Evolutionary conservation across 2,329 filamentous ascomycete genomes (phyloP).

Genomic region (Neofusicoccum umdonicola): DNA sequence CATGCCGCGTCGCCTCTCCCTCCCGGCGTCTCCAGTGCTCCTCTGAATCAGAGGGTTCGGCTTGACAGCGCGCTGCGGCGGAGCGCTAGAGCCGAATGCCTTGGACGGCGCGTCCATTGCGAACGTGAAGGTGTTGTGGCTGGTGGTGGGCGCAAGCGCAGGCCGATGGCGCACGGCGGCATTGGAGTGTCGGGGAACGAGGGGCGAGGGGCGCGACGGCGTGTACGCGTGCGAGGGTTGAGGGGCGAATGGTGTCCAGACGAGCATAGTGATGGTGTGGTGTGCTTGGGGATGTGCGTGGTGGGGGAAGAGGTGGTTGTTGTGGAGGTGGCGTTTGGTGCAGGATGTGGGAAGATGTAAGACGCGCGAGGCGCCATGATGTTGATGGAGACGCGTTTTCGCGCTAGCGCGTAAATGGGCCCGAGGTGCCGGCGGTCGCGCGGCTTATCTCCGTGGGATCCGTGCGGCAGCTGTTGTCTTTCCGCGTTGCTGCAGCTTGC

Average conservation of each 20-base stretch:
- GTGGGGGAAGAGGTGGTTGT: neutral
- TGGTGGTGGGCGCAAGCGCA: neutral
- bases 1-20: constrained; percentile 63
- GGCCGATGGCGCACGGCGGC: neutral
- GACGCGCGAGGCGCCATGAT: constrained; percentile 1
- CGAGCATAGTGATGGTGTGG: constrained; percentile 4
- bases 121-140: neutral
- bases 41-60: constrained; percentile 62
- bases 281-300: neutral
- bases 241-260: neutral
- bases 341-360: neutral
- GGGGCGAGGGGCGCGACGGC: constrained; percentile 17
- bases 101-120: neutral
- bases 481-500: neutral
- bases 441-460: neutral
- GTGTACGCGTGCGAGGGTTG: constrained; percentile 10
- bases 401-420: neutral
- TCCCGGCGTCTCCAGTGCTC: constrained; percentile 52
- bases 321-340: neutral
- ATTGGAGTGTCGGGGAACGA: constrained; percentile 14
- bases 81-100: constrained; percentile 24
- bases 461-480: neutral
- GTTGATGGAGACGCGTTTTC: constrained; percentile 14
- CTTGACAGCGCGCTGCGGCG: constrained; percentile 44
- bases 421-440: neutral